Base-by-base conservation (phyloP, 768 basidiomycete species). In the Leccinum disarticulatum region DNA sequence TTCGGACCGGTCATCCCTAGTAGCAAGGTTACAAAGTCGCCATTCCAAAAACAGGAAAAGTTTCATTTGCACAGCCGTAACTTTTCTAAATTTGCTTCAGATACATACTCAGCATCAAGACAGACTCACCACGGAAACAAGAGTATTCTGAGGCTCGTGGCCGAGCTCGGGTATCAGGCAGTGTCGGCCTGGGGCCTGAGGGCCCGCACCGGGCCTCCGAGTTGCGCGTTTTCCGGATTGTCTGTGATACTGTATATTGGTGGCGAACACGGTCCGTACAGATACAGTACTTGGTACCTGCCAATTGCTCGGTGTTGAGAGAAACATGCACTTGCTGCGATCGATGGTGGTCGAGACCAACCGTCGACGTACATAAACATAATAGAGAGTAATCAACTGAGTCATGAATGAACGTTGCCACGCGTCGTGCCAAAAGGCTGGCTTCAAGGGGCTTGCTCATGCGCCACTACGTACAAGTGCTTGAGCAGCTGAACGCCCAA, bases 401-500 rank as follows among this genome's bases (percentile, higher is more conserved):
- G 33, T 35, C 33, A 35, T 35, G 33, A 35, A 35, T 14, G 33
- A 35, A 35, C 13, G 33, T 35, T 35, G 33, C 33, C 63, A 65
- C 63, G 63, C 63, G 61, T 56, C 36, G 25, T 22, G 17, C 53
- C n/a, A 38, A 36, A 22, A 35, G 13, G 33, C 17, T 27, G 53
- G 59, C 56, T 61, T 61, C 13, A 35, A 35, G 33, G 25, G 63
- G 59, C 59, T 62, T 63, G 63, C 55, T 64, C 66, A 38, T 41
- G 58, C 58, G 65, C 63, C 67, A 70, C 81, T 79, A 28, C 46
- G 35, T 19, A 41, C 54, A 31, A 82, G 15, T 15, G 81, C 76
- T 15, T 19, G 48, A 25, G 48, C 83, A 25, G 48, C 83, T 73
- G 84, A 80, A 82, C 83, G 78, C 78, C 66, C 59, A 59, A 54